These are phyloP conservation scores for Spencermartinsiella ligniputridi DNA, from an alignment of 1,139 yeast genomes.

Conservation along the genomic window DNA sequence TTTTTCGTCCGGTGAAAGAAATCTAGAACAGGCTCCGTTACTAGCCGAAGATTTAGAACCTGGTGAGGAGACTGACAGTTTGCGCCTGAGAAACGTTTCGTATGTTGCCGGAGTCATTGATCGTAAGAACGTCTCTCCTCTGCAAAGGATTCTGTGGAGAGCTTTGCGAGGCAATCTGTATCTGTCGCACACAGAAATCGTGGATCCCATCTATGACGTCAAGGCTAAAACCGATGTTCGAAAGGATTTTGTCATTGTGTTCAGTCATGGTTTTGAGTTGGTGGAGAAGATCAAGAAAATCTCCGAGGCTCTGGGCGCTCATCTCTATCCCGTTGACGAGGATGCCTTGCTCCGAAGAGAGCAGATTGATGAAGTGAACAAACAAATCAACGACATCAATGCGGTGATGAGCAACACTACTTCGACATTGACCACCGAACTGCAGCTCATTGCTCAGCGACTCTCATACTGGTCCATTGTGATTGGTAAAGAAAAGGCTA, in stretches of 20 bases:
- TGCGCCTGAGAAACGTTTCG: slow-evolving; percentile 39
- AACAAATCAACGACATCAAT: slow-evolving; percentile 59
- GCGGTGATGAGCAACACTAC: slow-evolving; percentile 68
- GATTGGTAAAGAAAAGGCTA: slow-evolving; percentile 65
- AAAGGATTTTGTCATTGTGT: slow-evolving; percentile 76
- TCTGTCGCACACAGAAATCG: slow-evolving; percentile 65
- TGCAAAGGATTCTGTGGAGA: slow-evolving; percentile 92
- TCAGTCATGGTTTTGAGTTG: slow-evolving; percentile 80
- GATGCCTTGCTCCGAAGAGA: slow-evolving; percentile 51
- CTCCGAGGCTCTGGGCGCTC: slow-evolving; percentile 81
- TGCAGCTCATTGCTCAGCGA: slow-evolving; percentile 69
- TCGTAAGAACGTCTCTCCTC: slow-evolving; percentile 60
- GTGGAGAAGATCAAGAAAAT: slow-evolving; percentile 65
- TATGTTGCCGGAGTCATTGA: slow-evolving; percentile 83
- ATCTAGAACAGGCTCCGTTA: slow-evolving; percentile 34
- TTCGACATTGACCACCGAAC: slow-evolving; percentile 66
- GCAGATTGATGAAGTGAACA: slow-evolving; percentile 55
- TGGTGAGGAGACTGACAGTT: slow-evolving; percentile 14
- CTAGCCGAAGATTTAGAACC: slow-evolving; percentile 27
- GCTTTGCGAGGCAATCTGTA: slow-evolving; percentile 84
- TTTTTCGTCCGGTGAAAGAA: slow-evolving; percentile 27
- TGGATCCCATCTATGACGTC: slow-evolving; percentile 52
- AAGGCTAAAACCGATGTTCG: slow-evolving; percentile 46
- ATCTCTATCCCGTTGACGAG: slow-evolving; percentile 63
- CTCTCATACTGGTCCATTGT: slow-evolving; percentile 64